Evolutionary conservation across 495 filamentous ascomycete genomes (phyloP), one percentile per base, ranked within the genome.

Genomic region (Aspergillus carlsbadensis): DNA sequence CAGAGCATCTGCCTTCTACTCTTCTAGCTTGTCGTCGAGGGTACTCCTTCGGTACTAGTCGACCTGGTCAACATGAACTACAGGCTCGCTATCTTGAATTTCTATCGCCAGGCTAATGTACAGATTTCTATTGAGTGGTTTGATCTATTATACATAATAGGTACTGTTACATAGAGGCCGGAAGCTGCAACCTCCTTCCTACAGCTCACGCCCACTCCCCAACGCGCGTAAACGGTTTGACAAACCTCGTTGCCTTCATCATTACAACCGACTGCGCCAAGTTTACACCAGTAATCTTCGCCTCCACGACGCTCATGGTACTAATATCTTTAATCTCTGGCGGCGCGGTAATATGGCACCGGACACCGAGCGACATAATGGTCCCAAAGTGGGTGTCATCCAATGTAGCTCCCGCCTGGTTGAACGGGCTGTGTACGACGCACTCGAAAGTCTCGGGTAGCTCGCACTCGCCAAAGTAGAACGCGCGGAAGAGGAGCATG

Each of bases 401-500:
- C 43, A 42, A 45, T 3, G 3, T 15, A 3, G 5, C 20, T 42
- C 55, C 13, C 42, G 61, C 78, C 11, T 43, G 65, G 56, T 47
- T 64, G 51, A 57, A 72, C 15, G 58, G 70, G 45, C 66, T 61
- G 26, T 69, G 64, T 6, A 87, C 76, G 1, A 74, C 59, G 49
- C 87, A 83, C 5, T 67, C 72, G 58, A 92, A 86, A 1, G 80
- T 84, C 24, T 77, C 64, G 3, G 91, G 91, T 6, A 95, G 65
- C 0, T 69, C 70, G 41, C 73, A 77, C 61, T 92, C 83, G n/a
- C 74, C 75, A 65, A 89, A 91, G 51, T 85, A 81, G 75, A 87
- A 89, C 6, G 87, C 89, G 26, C 91, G 88, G 68, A 86, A 82
- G 45, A 94, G 74, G 13, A 90, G 81, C 69, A 87, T 84, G 18